These are phyloP conservation scores for Crithidia mellificae DNA, from an alignment of 208 protist genomes.

Conservation along the genomic window DNA sequence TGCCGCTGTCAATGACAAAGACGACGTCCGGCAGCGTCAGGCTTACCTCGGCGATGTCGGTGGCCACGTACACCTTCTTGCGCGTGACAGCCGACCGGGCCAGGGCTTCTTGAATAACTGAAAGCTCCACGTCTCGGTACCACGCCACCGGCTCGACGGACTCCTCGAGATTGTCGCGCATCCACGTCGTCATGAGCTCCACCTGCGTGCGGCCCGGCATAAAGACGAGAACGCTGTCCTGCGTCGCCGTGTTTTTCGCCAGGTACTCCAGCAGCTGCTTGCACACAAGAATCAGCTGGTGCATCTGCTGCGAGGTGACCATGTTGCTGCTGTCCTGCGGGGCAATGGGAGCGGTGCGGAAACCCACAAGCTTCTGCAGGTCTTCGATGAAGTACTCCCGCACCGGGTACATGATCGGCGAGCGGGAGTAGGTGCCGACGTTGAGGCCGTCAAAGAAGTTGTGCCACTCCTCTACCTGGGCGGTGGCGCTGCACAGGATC, in stretches of 20 bases:
- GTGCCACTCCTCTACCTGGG: conserved; percentile 78
- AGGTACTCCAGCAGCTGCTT: conserved; percentile 69
- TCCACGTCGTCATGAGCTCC: conserved; percentile 52
- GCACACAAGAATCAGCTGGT: conserved; percentile 63
- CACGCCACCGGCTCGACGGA: conserved; percentile 82
- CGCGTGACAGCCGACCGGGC: conserved; percentile 74
- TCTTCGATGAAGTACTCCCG: conserved; percentile 85
- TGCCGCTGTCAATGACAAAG: conserved; percentile 96
- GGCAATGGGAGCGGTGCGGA: conserved; percentile 36
- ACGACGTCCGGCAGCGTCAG: conserved; percentile 96
- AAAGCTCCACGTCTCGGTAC: conserved; percentile 83
- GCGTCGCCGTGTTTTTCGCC: conserved; percentile 43
- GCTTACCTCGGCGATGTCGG: conserved; percentile 97
- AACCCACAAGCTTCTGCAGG: conserved; percentile 56
- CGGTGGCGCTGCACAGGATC: conserved; percentile 90
- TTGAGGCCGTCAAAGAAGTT: conserved; percentile 76
- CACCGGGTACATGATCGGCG: conserved; percentile 65
- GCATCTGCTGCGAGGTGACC: conserved; percentile 59
- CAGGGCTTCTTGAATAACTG: conserved; percentile 89
- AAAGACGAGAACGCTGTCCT: conserved; percentile 93
- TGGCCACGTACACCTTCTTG: conserved; percentile 94
- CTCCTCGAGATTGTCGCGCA: conserved; percentile 64
- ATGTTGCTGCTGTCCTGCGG: conserved; percentile 38
- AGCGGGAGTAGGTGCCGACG: conserved; percentile 67
- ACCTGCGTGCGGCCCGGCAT: conserved; percentile 87